A percentile compares a stretch with the other conserved stretches of the same genome.
Evolutionary conservation across 306 rosid genomes (phyloP).

Genomic region (Alnus glutinosa): DNA sequence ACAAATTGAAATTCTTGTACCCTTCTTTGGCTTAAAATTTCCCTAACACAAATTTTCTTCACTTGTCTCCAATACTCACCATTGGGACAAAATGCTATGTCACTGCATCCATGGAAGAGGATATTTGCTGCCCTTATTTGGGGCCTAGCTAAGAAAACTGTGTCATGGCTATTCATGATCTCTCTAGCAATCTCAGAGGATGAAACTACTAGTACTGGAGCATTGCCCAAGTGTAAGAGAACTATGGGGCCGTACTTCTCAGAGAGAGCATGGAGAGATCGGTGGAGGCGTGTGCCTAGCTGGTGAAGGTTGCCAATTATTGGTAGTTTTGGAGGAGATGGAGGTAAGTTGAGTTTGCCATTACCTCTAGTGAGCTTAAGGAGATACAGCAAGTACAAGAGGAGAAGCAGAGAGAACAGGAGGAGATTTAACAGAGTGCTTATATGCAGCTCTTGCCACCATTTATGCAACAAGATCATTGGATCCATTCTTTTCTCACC

Average conservation of each 20-base stretch:
- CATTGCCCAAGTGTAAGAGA: slow-evolving; percentile 33
- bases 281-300: slow-evolving; percentile 38
- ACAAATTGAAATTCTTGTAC: slow-evolving; percentile 8
- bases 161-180: slow-evolving; percentile 27
- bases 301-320: slow-evolving; percentile 43
- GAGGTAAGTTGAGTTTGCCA: background rate
- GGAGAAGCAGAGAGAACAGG: background rate
- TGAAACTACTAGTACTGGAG: slow-evolving; percentile 35
- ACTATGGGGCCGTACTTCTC: slow-evolving; percentile 26
- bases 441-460: background rate
- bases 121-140: slow-evolving; percentile 22
- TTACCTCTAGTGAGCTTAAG: background rate
- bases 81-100: slow-evolving; percentile 25
- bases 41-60: slow-evolving; percentile 30
- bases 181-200: slow-evolving; percentile 21
- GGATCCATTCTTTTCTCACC: background rate
- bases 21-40: slow-evolving; percentile 36
- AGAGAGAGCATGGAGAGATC: slow-evolving; percentile 20
- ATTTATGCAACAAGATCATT: background rate
- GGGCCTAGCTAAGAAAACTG: slow-evolving; percentile 27
- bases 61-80: slow-evolving; percentile 39
- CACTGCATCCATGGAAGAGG: slow-evolving; percentile 27
- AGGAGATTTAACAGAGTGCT: background rate
- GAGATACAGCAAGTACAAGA: background rate
- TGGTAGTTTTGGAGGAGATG: slow-evolving; percentile 32